Evolutionary conservation across 2,329 filamentous ascomycete genomes (phyloP), one percentile per base, ranked within the genome.

Genomic region (Dactylellina leptospora): DNA sequence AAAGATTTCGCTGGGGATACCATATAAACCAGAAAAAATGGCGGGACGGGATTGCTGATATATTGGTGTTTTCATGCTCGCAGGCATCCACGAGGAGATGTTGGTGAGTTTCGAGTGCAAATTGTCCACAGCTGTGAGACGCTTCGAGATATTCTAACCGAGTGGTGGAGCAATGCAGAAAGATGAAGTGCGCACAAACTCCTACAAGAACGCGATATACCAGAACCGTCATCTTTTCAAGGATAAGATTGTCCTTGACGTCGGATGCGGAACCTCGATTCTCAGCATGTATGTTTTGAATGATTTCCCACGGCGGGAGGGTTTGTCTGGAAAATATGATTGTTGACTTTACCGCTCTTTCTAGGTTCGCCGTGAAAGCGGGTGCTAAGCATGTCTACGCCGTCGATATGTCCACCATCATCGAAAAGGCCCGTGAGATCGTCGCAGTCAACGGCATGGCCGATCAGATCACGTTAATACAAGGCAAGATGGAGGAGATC

Each of bases 401-500:
- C 78, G 95, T 99, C 64, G 95, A 99, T 82, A 99, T 97, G 93
- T 99, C 95, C 30, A 97, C 93, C 77, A 99, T 99, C 82, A 97
- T 99, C 82, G 92, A 96, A 83, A 99, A 99, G 85, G 95, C 95
- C 45, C 88, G 88, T 78, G 91, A 97, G 84, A 99, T 99, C 76
- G 95, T 97, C 79, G 88, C 88, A 80, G 86, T 85, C 76, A 99
- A 99, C 81, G 93, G 93, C 77, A 88, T 99, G 85, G 86, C 89
- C 58, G 90, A 93, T 83, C 96, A 96, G 86, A 97, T 99, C 81
- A 97, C 95, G 58, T 87, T 99, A 71, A 87, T 99, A 75, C 95
- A 97, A 84, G 95, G 95, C 80, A 99, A 99, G 87, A 99, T 99
- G 95, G 95, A 99, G 84, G 95, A 99, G 83, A 92, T 99, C 47